Conservation (phyloP, 441 rosid species). For the Gossypium gossypioides region DNA sequence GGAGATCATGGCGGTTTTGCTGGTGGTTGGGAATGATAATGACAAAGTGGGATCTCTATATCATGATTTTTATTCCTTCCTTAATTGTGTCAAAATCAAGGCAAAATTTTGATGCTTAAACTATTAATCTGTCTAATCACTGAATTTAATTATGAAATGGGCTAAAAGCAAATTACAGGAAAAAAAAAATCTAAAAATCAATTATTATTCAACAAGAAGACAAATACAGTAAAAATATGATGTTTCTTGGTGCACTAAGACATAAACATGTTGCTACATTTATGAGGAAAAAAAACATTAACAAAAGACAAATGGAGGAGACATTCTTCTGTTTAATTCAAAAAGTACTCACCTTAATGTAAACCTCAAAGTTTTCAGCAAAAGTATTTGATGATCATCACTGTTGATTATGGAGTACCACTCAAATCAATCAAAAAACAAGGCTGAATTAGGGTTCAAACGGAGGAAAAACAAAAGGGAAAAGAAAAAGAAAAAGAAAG, state of each 20-base stretch:
- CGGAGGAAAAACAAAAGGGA: background rate
- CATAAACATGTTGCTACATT: background rate
- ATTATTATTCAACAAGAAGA: background rate
- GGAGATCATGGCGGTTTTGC: slow-evolving; percentile 21
- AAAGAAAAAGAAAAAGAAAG: background rate
- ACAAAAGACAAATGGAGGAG: background rate
- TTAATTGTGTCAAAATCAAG: slow-evolving; percentile 12
- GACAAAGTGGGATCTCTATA: slow-evolving; percentile 30
- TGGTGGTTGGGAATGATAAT: slow-evolving; percentile 26
- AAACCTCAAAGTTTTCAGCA: slow-evolving; percentile 5
- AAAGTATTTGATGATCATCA: background rate
- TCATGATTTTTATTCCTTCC: slow-evolving; percentile 21
- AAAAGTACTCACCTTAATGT: background rate
- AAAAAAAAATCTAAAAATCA: background rate
- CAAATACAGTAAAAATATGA: background rate
- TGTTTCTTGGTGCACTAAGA: background rate
- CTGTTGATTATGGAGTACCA: background rate
- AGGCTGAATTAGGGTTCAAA: background rate
- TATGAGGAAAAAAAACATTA: background rate
- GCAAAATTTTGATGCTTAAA: background rate
- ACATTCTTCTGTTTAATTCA: background rate
- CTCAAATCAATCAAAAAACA: slow-evolving; percentile 13
- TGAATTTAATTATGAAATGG: background rate
- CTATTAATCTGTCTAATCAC: background rate
- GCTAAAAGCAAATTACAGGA: background rate